Conservation (phyloP, 345 rosid genomes). For the Erodium maritimum region DNA sequence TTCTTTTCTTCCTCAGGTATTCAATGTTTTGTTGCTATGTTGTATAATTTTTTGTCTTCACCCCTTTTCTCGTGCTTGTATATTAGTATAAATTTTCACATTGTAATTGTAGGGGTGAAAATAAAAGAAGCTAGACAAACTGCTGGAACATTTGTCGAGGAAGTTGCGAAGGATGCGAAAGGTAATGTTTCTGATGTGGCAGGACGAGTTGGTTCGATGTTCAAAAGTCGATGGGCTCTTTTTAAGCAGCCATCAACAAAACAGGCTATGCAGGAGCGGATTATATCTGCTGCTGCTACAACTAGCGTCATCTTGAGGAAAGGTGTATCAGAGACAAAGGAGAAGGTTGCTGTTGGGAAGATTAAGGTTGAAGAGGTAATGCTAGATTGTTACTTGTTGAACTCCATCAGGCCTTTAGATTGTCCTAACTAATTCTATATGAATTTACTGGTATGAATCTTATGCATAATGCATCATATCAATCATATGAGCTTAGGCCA, state of each 20-base stretch:
- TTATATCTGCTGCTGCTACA: constrained; percentile 73
- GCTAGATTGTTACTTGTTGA: too few relatives aligned
- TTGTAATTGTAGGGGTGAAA: constrained; percentile 48
- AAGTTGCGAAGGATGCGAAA: constrained; percentile 88
- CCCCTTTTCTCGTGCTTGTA: too few relatives aligned
- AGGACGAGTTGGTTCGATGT: constrained; percentile 59
- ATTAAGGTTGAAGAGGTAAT: constrained; percentile 86
- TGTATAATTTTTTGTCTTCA: too few relatives aligned
- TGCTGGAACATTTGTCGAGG: constrained; percentile 73
- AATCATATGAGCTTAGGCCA: too few relatives aligned
- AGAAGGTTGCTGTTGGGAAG: constrained; percentile 81
- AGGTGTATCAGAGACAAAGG: constrained; percentile 78
- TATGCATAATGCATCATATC: too few relatives aligned
- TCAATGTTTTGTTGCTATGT: constrained; percentile 3
- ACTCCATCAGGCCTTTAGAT: too few relatives aligned
- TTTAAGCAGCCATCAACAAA: constrained; percentile 85
- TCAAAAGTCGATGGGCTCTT: constrained; percentile 69
- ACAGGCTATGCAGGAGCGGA: constrained; percentile 68
- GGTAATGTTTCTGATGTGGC: constrained; percentile 76
- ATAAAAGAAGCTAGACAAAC: constrained; percentile 74
- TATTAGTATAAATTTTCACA: not conserved
- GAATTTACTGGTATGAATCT: too few relatives aligned
- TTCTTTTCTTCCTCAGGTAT: constrained; percentile 90
- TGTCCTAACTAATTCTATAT: too few relatives aligned
- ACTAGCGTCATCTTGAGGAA: constrained; percentile 78